Conservation (phyloP, 2,329 filamentous ascomycete species). For the Dothideomycetes sp. region DNA sequence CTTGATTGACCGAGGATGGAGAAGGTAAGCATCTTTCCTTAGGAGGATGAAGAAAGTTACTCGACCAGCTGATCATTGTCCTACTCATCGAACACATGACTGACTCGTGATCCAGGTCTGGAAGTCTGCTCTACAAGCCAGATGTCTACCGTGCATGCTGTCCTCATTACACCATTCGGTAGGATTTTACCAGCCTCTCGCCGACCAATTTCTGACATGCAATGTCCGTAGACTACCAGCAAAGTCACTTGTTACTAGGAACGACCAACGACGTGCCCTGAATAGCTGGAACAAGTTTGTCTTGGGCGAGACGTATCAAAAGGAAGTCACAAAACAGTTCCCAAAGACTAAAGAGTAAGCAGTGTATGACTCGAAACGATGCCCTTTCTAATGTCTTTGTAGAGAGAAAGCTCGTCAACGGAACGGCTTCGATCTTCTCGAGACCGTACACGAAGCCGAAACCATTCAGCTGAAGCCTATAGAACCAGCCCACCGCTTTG, state of each 20-base stretch:
- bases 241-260: constrained; percentile 53
- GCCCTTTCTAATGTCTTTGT: not conserved
- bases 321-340: constrained; percentile 53
- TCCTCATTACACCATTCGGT: constrained; percentile 75
- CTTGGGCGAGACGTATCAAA: constrained; percentile 57
- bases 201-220: not conserved
- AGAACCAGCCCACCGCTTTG: constrained; percentile 56
- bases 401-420: constrained; percentile 53
- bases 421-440: constrained; percentile 57
- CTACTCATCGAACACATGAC: not conserved
- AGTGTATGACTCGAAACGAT: not conserved
- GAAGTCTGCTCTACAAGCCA: constrained; percentile 63
- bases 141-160: constrained; percentile 77
- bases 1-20: constrained; percentile 68
- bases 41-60: too few relatives aligned
- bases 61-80: not conserved
- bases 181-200: constrained; percentile 7
- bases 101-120: constrained; percentile 31
- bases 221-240: constrained; percentile 50
- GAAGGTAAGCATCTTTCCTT: too few relatives aligned
- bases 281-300: constrained; percentile 69
- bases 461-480: constrained; percentile 39
- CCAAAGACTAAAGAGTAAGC: constrained; percentile 58
- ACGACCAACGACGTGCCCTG: constrained; percentile 64
- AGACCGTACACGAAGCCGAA: constrained; percentile 63